Base-by-base conservation (phyloP, 768 basidiomycete genomes). In the Cyclocybe aegerita region DNA sequence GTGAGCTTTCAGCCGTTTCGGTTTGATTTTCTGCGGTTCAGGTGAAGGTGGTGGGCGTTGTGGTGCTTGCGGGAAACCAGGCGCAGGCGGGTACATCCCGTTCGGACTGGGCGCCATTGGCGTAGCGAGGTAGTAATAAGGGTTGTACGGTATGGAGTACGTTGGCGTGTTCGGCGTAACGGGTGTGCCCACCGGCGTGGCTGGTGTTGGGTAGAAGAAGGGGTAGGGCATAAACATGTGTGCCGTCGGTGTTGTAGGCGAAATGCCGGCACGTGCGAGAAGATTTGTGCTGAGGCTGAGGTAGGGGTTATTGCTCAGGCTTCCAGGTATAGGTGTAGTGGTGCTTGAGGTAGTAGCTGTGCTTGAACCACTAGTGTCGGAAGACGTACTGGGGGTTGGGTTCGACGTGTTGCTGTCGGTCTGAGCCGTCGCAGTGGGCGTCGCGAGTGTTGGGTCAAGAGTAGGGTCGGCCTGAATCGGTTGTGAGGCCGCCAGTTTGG, bases 1-100 rank as follows among this genome's bases (percentile, higher is more conserved):
- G 61, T 91, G 89, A 38, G 88, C 83, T 64, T 90, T 91, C 16
- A 90, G 69, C 5, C 89, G 76, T 54, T 92, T 93, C 1, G 88
- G 85, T 57, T 89, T 91, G 7, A 79, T 73, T 7, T 81, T 76
- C 57, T 62, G 79, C n/a, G 54, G 65, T 35, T 71, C 69, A 10
- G 63, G 63, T 17, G 66, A 62, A 14, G 55, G 37, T 14, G 43
- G 57, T 29, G 49, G 55, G 34, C 55, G 62, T 40, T 46, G 62
- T n/a, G 53, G 55, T 17, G 53, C 57, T 35, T 53, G 57, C 17
- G 59, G 23, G 47, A 65, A 58, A 17, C 59, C 61, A 11, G 71
- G 65, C 11, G 61, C 62, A 23, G 60, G 63, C 33, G 66, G 69
- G 59, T 67, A 73, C 62, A 63, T 61, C 23, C 67, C 71, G 52